These are phyloP conservation scores for Talaromyces sp. DNA, from an alignment of 2,329 filamentous ascomycete genomes.

Conservation along the genomic window DNA sequence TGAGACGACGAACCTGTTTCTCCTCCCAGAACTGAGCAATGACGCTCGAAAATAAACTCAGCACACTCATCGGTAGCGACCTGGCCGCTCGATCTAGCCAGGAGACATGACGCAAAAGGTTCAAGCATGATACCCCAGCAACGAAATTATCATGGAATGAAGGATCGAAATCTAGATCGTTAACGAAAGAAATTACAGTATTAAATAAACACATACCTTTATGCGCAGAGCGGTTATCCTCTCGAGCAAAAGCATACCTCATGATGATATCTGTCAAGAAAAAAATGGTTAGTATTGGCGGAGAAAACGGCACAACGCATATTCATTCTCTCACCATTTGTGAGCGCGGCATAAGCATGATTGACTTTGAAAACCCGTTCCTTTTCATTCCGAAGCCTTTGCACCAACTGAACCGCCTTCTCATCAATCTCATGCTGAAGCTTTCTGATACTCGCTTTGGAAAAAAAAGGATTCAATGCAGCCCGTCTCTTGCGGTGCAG, in stretches of 20 bases:
- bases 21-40: constrained; percentile 1
- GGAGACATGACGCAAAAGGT: not conserved
- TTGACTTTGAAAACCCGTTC: not conserved
- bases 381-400: not conserved
- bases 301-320: not conserved
- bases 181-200: not conserved
- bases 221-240: not conserved
- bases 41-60: not conserved
- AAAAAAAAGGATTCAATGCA: constrained; percentile 26
- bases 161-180: not conserved
- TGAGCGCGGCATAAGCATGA: constrained; percentile 1
- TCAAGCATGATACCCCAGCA: not conserved
- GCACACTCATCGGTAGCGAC: not conserved
- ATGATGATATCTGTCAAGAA: not conserved
- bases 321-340: not conserved
- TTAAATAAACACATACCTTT: not conserved
- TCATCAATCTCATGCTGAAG: constrained; percentile 4
- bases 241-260: not conserved
- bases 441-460: constrained; percentile 17
- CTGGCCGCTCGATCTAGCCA: not conserved
- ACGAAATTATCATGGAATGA: not conserved
- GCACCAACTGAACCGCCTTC: not conserved
- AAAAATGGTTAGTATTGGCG: not conserved
- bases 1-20: not conserved
- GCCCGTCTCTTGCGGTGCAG: constrained; percentile 26